Evolutionary conservation across 2,329 filamentous ascomycete genomes (phyloP).

Genomic region (Cladobotryum mycophilum): DNA sequence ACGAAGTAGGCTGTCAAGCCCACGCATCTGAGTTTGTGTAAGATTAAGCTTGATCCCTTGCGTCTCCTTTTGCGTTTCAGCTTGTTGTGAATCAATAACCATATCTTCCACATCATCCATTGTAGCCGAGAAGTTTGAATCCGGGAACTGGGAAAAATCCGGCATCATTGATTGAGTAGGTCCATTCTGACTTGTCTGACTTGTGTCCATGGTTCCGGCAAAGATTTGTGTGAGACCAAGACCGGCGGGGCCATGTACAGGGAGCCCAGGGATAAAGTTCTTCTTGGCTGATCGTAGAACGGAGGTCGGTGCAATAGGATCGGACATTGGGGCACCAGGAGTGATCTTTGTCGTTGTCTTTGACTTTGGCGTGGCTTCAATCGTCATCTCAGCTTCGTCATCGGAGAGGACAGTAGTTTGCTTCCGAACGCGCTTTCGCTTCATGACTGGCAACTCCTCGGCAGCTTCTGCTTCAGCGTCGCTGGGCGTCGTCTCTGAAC

Average conservation of each 20-base stretch:
- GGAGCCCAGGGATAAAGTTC: conserved; percentile 62
- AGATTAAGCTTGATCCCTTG: conserved; percentile 50
- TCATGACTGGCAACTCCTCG: conserved; percentile 35
- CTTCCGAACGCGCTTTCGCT: conserved; percentile 44
- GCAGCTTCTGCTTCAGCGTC: conserved; percentile 25
- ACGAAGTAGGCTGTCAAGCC: conserved; percentile 50
- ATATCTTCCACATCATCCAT: conserved; percentile 39
- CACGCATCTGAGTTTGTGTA: conserved; percentile 54
- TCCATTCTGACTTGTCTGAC: conserved; percentile 33
- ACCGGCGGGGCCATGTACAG: conserved; percentile 53
- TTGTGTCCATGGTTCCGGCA: conserved; percentile 76
- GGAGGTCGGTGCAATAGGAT: conserved; percentile 42
- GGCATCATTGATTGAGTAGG: conserved; percentile 48
- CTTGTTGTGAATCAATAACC: conserved; percentile 39
- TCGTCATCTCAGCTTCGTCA: conserved; percentile 41
- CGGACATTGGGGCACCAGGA: conserved; percentile 34
- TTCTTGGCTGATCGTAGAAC: conserved; percentile 64
- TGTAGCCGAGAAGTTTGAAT: conserved; percentile 56
- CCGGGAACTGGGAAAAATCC: conserved; percentile 49
- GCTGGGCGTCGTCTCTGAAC: conserved; percentile 17
- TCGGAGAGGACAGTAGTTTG: conserved; percentile 52
- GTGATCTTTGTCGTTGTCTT: conserved; percentile 37
- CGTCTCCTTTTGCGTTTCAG: conserved; percentile 30
- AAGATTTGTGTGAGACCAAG: conserved; percentile 86
- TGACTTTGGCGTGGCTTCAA: conserved; percentile 42